A percentile compares a stretch with the other conserved stretches of the same genome.
These are phyloP conservation scores for Rhodotorula sphaerocarpa DNA, from an alignment of 768 basidiomycete species.

Conservation along the genomic window DNA sequence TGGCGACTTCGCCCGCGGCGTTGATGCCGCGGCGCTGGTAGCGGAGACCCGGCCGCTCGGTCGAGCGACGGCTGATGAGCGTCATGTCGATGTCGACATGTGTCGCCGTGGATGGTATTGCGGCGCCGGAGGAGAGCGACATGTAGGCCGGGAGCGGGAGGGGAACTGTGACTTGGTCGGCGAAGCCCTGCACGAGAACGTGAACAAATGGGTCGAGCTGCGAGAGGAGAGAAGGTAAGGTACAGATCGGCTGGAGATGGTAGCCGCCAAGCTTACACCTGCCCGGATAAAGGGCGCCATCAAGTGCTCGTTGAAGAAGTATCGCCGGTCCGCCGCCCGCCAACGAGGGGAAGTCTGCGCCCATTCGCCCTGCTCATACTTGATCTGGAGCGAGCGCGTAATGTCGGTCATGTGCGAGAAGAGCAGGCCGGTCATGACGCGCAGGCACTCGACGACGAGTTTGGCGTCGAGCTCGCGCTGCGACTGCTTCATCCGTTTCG, in stretches of 20 bases:
- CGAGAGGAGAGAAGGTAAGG: neutral
- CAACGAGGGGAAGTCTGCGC: constrained; percentile 61
- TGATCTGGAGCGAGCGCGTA: constrained; percentile 15
- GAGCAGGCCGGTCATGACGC: constrained; percentile 19
- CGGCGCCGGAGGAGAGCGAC: constrained; percentile 3
- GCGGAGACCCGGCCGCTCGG: constrained; percentile 80
- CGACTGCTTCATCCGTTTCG: neutral
- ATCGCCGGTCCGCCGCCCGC: constrained; percentile 78
- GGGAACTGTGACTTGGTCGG: constrained; percentile 7
- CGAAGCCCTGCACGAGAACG: constrained; percentile 21
- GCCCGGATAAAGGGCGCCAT: constrained; percentile 75
- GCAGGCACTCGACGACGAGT: constrained; percentile 29
- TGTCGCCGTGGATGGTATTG: neutral
- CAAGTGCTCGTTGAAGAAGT: constrained; percentile 95
- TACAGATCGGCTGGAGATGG: too few species aligned
- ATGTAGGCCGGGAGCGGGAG: constrained; percentile 22
- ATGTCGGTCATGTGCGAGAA: constrained; percentile 22
- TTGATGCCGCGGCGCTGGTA: constrained; percentile 94
- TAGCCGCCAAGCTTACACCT: constrained; percentile 52
- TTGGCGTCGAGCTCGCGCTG: constrained; percentile 36
- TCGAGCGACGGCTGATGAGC: constrained; percentile 74
- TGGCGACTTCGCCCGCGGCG: constrained; percentile 47
- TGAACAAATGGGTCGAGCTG: constrained; percentile 30
- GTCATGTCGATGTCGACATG: constrained; percentile 57
- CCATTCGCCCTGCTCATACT: constrained; percentile 13